Evolutionary conservation across 169 alveolate genomes (phyloP).

Genomic region (Plasmodium vinckei): DNA sequence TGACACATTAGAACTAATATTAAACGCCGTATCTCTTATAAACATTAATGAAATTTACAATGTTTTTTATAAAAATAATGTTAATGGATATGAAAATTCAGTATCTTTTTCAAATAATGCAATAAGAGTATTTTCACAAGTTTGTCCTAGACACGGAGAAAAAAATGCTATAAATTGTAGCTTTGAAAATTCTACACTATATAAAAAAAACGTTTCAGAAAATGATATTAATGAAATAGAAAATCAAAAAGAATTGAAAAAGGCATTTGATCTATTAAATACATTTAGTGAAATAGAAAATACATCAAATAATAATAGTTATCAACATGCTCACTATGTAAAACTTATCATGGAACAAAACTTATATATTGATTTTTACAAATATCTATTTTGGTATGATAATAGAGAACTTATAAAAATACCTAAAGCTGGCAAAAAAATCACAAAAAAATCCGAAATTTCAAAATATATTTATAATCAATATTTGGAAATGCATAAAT

Average conservation of each 20-base stretch:
- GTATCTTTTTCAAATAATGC: slow-evolving; percentile 66
- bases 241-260: slow-evolving; percentile 49
- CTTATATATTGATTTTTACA: slow-evolving; percentile 35
- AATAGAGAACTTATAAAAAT: slow-evolving; percentile 26
- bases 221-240: slow-evolving; percentile 11
- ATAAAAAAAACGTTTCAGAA: slow-evolving; percentile 13
- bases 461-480: slow-evolving; percentile 37
- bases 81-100: slow-evolving; percentile 54
- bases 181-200: slow-evolving; percentile 52
- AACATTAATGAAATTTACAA: slow-evolving; percentile 38
- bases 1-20: slow-evolving; percentile 45
- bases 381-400: slow-evolving; percentile 60
- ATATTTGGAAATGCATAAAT: slow-evolving; percentile 9
- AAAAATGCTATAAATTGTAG: slow-evolving; percentile 18
- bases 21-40: slow-evolving; percentile 36
- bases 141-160: slow-evolving; percentile 42
- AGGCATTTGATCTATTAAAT: slow-evolving; percentile 64
- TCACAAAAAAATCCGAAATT: not conserved
- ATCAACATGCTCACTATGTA: slow-evolving; percentile 25
- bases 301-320: not conserved
- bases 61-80: slow-evolving; percentile 25
- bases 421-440: not conserved
- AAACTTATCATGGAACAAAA: slow-evolving; percentile 52
- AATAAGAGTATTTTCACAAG: slow-evolving; percentile 64
- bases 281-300: slow-evolving; percentile 60